Evolutionary conservation across 2,329 filamentous ascomycete genomes (phyloP).

Genomic region (Pseudogymnoascus sp.): DNA sequence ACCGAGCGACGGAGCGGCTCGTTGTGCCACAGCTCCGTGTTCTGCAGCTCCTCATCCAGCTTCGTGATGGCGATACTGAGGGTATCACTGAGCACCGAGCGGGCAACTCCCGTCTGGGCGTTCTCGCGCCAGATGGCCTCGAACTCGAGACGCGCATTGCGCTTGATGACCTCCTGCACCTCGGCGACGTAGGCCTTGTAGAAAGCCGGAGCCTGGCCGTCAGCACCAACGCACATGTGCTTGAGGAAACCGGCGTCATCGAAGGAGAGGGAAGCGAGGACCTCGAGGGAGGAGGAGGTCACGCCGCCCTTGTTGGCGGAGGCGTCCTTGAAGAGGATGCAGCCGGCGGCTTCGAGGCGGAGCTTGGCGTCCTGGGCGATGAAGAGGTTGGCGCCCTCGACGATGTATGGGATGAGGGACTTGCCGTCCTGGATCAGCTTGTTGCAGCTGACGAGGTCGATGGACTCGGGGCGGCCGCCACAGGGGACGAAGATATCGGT

Average conservation of each 20-base stretch:
- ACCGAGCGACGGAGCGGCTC: constrained; percentile 69
- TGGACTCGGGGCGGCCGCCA: constrained; percentile 91
- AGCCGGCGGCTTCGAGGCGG: constrained; percentile 88
- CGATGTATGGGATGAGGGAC: constrained; percentile 81
- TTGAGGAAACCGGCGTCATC: constrained; percentile 80
- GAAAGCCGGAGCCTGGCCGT: constrained; percentile 76
- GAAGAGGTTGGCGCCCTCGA: constrained; percentile 96
- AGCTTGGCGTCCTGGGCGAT: constrained; percentile 98
- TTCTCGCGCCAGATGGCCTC: constrained; percentile 98
- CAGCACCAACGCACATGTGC: constrained; percentile 83
- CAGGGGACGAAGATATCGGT: constrained; percentile 93
- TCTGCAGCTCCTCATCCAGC: constrained; percentile 91
- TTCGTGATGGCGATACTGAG: constrained; percentile 91
- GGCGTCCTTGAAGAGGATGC: constrained; percentile 93
- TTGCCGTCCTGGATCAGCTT: constrained; percentile 89
- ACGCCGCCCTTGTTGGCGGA: constrained; percentile 98
- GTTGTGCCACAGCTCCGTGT: constrained; percentile 85
- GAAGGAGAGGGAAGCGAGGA: constrained; percentile 88
- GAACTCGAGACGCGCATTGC: constrained; percentile 89
- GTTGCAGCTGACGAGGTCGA: constrained; percentile 80
- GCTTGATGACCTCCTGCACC: constrained; percentile 83
- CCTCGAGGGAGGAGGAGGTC: constrained; percentile 92
- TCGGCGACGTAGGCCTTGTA: constrained; percentile 89
- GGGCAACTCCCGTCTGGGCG: constrained; percentile 67
- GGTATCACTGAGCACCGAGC: constrained; percentile 85